A percentile compares a stretch with the other conserved stretches of the same genome.
Conservation (phyloP, 208 protist species). For the Novymonas esmeraldas region DNA sequence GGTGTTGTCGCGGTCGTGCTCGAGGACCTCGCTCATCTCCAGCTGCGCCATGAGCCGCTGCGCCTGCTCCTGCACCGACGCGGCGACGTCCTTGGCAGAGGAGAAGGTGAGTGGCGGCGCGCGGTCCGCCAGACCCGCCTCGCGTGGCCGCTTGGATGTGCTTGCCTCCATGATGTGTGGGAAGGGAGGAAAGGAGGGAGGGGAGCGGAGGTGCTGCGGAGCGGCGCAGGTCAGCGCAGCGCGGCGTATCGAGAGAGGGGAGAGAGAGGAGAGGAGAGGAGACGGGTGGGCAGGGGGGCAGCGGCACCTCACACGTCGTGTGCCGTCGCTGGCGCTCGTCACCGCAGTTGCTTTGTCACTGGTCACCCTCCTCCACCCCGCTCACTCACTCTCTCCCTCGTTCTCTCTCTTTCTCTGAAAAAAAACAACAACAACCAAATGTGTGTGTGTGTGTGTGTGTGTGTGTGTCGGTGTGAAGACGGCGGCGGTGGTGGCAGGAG, state of each 20-base stretch:
- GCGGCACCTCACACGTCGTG: background rate
- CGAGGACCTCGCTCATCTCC: conserved; percentile 43
- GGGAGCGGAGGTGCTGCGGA: background rate
- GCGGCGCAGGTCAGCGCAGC: background rate
- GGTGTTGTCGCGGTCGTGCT: conserved; percentile 51
- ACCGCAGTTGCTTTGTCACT: no score
- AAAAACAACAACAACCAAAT: no score
- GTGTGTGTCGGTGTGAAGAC: no score
- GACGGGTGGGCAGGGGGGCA: no score
- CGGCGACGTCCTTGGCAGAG: background rate
- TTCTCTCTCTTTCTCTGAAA: background rate
- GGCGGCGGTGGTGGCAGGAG: no score
- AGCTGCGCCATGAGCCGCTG: conserved; percentile 28
- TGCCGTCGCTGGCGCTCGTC: no score
- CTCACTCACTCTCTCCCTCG: no score
- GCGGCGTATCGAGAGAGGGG: no score
- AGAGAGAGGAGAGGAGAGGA: background rate
- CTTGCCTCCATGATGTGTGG: background rate
- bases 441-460: no score
- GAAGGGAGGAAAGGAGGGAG: background rate
- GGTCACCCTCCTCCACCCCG: no score
- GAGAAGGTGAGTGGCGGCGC: background rate
- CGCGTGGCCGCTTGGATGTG: conserved; percentile 12
- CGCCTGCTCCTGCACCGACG: conserved; percentile 18
- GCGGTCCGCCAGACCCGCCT: background rate